Base-by-base conservation (phyloP, 805 yeast genomes). In the Candida arabinofermentans region DNA sequence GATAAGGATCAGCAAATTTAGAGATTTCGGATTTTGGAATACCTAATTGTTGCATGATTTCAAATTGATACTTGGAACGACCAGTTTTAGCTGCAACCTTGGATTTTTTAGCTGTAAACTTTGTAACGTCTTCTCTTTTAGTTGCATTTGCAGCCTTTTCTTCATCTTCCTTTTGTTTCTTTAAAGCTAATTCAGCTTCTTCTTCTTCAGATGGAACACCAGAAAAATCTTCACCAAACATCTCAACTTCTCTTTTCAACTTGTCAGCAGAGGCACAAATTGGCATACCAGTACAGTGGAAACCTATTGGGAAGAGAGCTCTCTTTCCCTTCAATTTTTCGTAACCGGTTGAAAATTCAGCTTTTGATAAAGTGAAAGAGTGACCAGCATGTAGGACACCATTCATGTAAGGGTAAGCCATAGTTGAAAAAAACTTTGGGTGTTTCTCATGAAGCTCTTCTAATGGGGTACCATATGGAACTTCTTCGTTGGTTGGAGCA, bases 281-380 rank as follows among this genome's bases (percentile, higher is more conserved):
- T 41, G 99, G 98, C 96, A 93, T 85, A 74, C 99, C 99, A 27
- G 99, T 93, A 77, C 99, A 93, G 69, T 93, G 99, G 83, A 91
- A 93, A 37, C 99, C 99, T 43, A 93, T 75, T 39, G 99, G 98
- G 70, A 87, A 93, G 47, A 90, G 71, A 27, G 96, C 96, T 55
- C 85, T 77, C 67, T 84, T 87, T 52, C 97, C 98, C 59, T 76
- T 76, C 91, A 93, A 85, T 69, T 97, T 81, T 71, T 93, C 96
- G 61, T 84, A 93, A 41, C 98, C 98, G 42, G 86, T 74, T 35
- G 90, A 82, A 62, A 83, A 93, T 65, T 93, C 99, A 39, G 81
- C 91, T 69, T 93, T 93, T 40, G 97, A 87, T 49, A 91, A 72
- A 27, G 98, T 93, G 72, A 91, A 93, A 54, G 89, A 80, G 66